A percentile compares a stretch with the other conserved stretches of the same genome.
These are phyloP conservation scores for Rosa persica DNA, from an alignment of 306 rosid species.

Conservation along the genomic window DNA sequence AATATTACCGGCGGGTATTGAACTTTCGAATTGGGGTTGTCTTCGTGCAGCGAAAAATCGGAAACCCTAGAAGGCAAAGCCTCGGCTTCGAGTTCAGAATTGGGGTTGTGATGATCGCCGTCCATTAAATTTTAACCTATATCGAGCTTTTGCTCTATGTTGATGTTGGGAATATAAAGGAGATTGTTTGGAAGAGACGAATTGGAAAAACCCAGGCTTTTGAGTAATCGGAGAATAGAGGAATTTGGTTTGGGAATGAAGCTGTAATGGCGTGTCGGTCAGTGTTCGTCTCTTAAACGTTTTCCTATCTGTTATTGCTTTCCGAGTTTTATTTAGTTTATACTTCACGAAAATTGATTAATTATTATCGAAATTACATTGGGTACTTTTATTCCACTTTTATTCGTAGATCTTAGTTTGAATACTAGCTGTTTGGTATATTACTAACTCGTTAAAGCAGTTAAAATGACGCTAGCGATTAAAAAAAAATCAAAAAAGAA, in stretches of 20 bases:
- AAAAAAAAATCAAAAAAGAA: too few species aligned
- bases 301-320: background rate
- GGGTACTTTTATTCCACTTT: too few species aligned
- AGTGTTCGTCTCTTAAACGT: constrained; percentile 19
- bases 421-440: too few species aligned
- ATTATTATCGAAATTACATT: too few species aligned
- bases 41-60: constrained; percentile 18
- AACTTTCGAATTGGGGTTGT: background rate
- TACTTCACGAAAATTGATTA: background rate
- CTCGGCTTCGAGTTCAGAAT: constrained; percentile 24
- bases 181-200: background rate
- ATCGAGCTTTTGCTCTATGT: constrained; percentile 7
- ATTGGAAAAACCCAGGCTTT: background rate
- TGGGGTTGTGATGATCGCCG: constrained; percentile 5
- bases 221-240: background rate
- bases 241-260: background rate
- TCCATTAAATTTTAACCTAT: constrained; percentile 29
- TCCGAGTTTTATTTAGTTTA: background rate
- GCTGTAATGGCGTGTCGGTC: constrained; percentile 8
- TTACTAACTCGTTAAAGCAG: too few species aligned
- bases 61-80: constrained; percentile 32
- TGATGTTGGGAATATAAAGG: constrained; percentile 10
- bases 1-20: constrained; percentile 34
- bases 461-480: too few species aligned
- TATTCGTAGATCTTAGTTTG: too few species aligned